Conservation (phyloP, 129 eudicot species). For the Lactuca sativa region DNA sequence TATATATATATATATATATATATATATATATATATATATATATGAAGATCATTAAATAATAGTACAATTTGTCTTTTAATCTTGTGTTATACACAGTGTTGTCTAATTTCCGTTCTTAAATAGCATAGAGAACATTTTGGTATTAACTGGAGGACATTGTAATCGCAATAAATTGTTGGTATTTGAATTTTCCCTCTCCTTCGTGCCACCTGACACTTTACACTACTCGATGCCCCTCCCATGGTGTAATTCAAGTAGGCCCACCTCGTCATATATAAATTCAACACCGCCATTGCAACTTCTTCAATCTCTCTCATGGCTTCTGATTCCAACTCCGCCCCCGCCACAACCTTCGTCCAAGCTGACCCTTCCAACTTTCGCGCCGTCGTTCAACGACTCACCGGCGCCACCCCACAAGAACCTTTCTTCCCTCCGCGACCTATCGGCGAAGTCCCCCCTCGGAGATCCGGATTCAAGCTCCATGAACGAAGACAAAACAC, state of each 20-base stretch:
- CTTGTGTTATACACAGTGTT: background rate
- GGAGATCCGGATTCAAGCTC: conserved; percentile 58
- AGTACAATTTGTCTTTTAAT: background rate
- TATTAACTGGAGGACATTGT: background rate
- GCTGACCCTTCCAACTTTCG: conserved; percentile 35
- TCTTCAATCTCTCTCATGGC: conserved; percentile 31
- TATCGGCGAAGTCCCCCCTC: conserved; percentile 35
- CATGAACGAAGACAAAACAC: conserved; percentile 65
- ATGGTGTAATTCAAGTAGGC: conserved; percentile 15
- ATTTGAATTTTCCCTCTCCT: conserved; percentile 35
- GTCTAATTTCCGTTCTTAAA: background rate
- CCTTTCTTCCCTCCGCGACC: conserved; percentile 21
- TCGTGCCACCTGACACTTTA: conserved; percentile 13
- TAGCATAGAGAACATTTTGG: background rate
- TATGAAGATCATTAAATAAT: background rate
- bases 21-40: too few relatives aligned
- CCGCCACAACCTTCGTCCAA: conserved; percentile 47
- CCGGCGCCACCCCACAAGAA: conserved; percentile 24
- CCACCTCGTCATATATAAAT: conserved; percentile 16
- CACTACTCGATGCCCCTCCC: conserved; percentile 16
- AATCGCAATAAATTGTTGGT: conserved; percentile 9
- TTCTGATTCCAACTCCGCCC: conserved; percentile 42
- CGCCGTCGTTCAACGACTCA: conserved; percentile 33
- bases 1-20: too few relatives aligned
- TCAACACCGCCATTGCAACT: conserved; percentile 12